These are phyloP conservation scores for Rubus idaeus DNA, from an alignment of 306 rosid genomes.

Conservation along the genomic window DNA sequence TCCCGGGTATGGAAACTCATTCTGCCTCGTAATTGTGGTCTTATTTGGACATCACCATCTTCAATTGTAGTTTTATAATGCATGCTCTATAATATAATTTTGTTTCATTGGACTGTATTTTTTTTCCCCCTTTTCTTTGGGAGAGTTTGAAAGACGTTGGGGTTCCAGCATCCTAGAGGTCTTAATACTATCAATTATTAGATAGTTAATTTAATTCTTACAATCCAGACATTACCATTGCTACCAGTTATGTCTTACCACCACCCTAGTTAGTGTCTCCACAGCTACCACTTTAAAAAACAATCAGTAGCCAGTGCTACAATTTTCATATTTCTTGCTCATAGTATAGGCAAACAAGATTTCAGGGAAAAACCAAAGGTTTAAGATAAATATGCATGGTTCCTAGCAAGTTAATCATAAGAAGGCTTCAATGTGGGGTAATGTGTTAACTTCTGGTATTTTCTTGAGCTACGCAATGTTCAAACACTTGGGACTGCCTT, in stretches of 20 bases:
- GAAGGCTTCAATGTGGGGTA: background rate
- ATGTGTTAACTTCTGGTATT: background rate
- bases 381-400: background rate
- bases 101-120: background rate
- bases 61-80: background rate
- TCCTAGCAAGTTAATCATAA: too few relatives aligned
- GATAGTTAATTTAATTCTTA: background rate
- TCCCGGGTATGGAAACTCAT: conserved; percentile 71
- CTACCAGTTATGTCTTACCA: background rate
- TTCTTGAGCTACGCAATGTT: background rate
- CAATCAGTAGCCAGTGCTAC: background rate
- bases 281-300: background rate
- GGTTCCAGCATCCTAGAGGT: background rate
- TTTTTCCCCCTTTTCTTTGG: background rate
- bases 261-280: background rate
- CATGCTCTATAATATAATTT: background rate
- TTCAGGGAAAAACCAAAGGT: background rate
- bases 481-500: conserved; percentile 1
- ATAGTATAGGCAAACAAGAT: background rate
- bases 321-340: background rate
- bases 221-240: background rate
- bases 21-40: conserved; percentile 7
- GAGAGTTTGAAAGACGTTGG: background rate
- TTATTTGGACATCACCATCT: background rate
- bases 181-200: background rate